Percentiles rank a stretch among this genome's conserved stretches.
These are phyloP conservation scores for Candida saitoana DNA, from an alignment of 805 yeast species.

Conservation along the genomic window DNA sequence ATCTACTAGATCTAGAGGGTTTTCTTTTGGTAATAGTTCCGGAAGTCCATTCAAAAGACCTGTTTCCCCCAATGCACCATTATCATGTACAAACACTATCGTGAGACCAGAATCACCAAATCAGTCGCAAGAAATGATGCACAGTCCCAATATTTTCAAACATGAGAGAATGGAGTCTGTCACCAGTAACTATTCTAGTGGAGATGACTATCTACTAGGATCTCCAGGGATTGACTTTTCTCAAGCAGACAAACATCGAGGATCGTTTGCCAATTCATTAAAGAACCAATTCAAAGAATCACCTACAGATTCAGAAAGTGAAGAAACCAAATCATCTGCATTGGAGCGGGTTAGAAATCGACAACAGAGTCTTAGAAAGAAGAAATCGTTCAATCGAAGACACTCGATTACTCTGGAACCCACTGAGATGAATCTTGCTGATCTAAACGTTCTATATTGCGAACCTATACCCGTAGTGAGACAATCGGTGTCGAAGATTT, in stretches of 20 bases:
- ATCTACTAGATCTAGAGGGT: slow-evolving; percentile 31
- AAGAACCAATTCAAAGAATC: slow-evolving; percentile 18
- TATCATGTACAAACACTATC: background rate
- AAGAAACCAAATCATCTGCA: slow-evolving; percentile 50
- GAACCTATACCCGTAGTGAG: slow-evolving; percentile 84
- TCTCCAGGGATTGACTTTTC: slow-evolving; percentile 8
- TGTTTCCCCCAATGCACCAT: slow-evolving; percentile 33
- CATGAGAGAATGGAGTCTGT: slow-evolving; percentile 32
- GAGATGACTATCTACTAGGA: slow-evolving; percentile 23
- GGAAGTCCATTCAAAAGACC: slow-evolving; percentile 42
- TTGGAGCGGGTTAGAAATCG: slow-evolving; percentile 50
- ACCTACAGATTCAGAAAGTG: slow-evolving; percentile 65
- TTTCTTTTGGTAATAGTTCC: slow-evolving; percentile 21
- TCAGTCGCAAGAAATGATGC: slow-evolving; percentile 13
- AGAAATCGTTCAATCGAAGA: slow-evolving; percentile 2
- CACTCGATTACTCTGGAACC: slow-evolving; percentile 9
- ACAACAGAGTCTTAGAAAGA: slow-evolving; percentile 46
- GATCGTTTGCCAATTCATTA: background rate
- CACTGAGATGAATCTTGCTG: slow-evolving; percentile 15
- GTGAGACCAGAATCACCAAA: slow-evolving; percentile 26
- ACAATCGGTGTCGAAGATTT: slow-evolving; percentile 56
- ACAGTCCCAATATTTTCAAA: slow-evolving; percentile 13
- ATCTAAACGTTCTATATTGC: slow-evolving; percentile 71
- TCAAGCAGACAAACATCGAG: slow-evolving; percentile 7
- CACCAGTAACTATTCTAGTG: slow-evolving; percentile 26